Evolutionary conservation across 164 flowering plant species (phyloP).

Genomic region (Nymphaea thermarum): DNA sequence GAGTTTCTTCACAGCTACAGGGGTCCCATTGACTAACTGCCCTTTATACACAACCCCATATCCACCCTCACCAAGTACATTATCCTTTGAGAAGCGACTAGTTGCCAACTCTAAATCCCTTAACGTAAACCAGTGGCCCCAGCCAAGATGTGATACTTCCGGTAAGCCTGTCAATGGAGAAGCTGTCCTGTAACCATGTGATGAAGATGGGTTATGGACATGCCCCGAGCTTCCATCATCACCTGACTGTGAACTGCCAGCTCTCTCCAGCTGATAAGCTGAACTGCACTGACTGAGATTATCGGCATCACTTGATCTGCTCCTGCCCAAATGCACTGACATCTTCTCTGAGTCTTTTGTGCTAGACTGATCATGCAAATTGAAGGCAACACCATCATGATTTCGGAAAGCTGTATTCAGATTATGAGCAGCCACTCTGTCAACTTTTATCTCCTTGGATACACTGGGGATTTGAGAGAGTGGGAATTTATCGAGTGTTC

Average conservation of each 20-base stretch:
- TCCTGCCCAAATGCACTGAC: constrained; percentile 3
- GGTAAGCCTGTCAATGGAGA: constrained; percentile 7
- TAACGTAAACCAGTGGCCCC: constrained; percentile 98
- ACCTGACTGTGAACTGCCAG: constrained; percentile 5
- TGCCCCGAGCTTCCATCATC: constrained; percentile 6
- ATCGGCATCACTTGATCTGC: constrained; percentile 8
- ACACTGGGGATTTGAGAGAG: constrained; percentile 52
- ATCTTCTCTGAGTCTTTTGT: constrained; percentile 7
- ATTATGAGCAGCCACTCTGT: constrained; percentile 28
- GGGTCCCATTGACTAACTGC: constrained; percentile 66
- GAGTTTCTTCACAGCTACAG: constrained; percentile 84
- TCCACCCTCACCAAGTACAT: constrained; percentile 89
- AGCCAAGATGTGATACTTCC: constrained; percentile 25
- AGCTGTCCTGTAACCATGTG: constrained; percentile 1
- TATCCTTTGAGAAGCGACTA: constrained; percentile 39
- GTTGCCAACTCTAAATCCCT: constrained; percentile 75
- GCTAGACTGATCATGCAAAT: constrained; percentile 1
- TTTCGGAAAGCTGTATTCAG: constrained; percentile 23
- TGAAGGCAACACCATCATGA: constrained; percentile 24
- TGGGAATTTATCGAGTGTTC: constrained; percentile 30
- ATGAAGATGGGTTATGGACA: constrained; percentile 2
- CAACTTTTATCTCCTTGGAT: constrained; percentile 73
- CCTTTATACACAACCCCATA: constrained; percentile 83
- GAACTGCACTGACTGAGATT: constrained; percentile 8
- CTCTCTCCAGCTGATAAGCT: constrained; percentile 5